Evolutionary conservation across 345 rosid genomes (phyloP), one percentile per base, ranked within the genome.

Genomic region (Camelina sativa): DNA sequence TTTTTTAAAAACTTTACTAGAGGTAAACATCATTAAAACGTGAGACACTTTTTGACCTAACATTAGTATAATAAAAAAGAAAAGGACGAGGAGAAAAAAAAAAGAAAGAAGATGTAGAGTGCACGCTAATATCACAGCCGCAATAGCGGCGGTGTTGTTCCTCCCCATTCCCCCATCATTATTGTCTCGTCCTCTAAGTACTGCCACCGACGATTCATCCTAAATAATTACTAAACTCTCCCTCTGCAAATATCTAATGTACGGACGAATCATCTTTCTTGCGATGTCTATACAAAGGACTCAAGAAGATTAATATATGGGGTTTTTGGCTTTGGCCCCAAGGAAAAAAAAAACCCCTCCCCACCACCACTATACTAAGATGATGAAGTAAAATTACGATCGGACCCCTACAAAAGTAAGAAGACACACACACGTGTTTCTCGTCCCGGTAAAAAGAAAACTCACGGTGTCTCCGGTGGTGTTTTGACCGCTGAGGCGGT

Each of bases 391-490:
- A 72, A 86, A 81, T 84, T 79, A 82, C 86, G 82, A 80, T 69
- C 76, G 77, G 77, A 76, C 73, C 81, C 84, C 70, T 69, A 54
- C 30, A 23, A 66, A 56, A 8, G 38, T 7, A 34, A 28, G 11
- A 61, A 19, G 30, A 53, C 23, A 68, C 75, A 28, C 30, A 53
- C 23, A 68, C 75, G 72, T 73, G 57, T 73, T 68, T 65, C 68
- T 78, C 50, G 81, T 60, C 62, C 30, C 38, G 66, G 8, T 51
- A 10, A 15, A 16, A 17, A n/a, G 20, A 11, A 48, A 69, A 88
- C 97, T 93, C 96, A 93, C 98, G 97, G 91, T 85, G 80, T 86
- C 88, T 93, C 93, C 41, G 87, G 87, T 76, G 86, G 82, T 65
- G 67, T 57, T 71, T 81, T 91, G 4, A 77, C 86, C 78, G 81